Evolutionary conservation across 2,329 filamentous ascomycete species (phyloP).

Genomic region (Stemphylium beticola): DNA sequence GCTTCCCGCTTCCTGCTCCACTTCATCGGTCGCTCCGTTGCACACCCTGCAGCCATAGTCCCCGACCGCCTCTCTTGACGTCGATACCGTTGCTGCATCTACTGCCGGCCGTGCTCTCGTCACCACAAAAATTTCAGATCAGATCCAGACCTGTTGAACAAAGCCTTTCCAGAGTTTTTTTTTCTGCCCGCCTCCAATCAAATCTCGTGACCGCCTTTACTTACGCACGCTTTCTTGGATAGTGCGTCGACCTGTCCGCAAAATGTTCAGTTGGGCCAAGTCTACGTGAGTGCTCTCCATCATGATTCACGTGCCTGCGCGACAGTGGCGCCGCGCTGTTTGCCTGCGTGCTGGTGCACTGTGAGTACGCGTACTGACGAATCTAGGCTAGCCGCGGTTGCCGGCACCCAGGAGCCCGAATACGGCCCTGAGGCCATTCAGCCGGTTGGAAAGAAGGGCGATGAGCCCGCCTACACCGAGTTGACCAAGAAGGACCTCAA

Average conservation of each 20-base stretch:
- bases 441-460: constrained; percentile 81
- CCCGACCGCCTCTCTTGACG: constrained; percentile 18
- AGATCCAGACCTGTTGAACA: constrained; percentile 28
- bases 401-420: constrained; percentile 94
- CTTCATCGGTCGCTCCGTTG: neutral
- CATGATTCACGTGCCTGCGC: constrained; percentile 23
- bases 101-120: constrained; percentile 29
- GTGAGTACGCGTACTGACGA: constrained; percentile 21
- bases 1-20: too few relatives aligned
- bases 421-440: constrained; percentile 89
- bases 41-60: constrained; percentile 13
- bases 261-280: constrained; percentile 94
- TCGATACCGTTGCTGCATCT: constrained; percentile 22
- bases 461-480: constrained; percentile 80
- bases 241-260: constrained; percentile 39
- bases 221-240: constrained; percentile 35
- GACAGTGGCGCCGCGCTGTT: constrained; percentile 9
- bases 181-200: constrained; percentile 32
- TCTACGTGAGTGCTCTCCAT: constrained; percentile 70
- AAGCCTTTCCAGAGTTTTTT: constrained; percentile 39
- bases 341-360: neutral
- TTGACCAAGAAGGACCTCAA: constrained; percentile 77
- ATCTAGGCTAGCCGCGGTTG: constrained; percentile 71
- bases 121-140: constrained; percentile 35
- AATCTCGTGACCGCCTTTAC: constrained; percentile 28